Conservation (phyloP, 768 basidiomycete genomes). For the Pholiota conissans region DNA sequence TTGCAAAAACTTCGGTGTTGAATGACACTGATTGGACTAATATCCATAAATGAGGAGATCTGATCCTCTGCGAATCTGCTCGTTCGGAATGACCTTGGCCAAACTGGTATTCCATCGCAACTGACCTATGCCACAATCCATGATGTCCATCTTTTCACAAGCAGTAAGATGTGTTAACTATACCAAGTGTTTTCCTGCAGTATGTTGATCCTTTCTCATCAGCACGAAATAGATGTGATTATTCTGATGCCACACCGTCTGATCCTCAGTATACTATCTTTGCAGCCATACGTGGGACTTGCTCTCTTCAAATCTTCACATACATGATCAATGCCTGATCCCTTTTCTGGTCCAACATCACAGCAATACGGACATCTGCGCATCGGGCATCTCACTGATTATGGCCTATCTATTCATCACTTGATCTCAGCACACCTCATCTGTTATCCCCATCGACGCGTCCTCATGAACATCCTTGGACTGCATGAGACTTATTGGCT, state of each 20-base stretch:
- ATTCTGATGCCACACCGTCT: too few relatives aligned
- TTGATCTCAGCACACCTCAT: constrained; percentile 6
- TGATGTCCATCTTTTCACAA: background rate
- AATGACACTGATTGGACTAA: background rate
- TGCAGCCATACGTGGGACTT: constrained; percentile 9
- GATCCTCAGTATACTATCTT: background rate
- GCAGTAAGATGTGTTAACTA: background rate
- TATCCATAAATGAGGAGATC: background rate
- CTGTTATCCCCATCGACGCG: background rate
- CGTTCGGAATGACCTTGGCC: background rate
- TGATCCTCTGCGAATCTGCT: background rate
- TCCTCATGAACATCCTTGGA: background rate
- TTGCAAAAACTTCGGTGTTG: background rate
- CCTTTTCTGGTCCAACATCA: background rate
- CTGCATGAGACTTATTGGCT: background rate
- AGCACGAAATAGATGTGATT: constrained; percentile 1
- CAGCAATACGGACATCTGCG: background rate
- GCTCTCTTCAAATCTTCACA: constrained; percentile 10
- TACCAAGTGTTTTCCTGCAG: background rate
- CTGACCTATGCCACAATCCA: background rate
- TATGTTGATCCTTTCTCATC: background rate
- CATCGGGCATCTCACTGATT: constrained; percentile 4
- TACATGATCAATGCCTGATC: constrained; percentile 7
- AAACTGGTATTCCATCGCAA: background rate
- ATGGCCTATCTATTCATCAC: constrained; percentile 10